phyloP scores from a whole-genome alignment of 371 early-diverging fungal genomes.

The Nematocida sp. region DNA sequence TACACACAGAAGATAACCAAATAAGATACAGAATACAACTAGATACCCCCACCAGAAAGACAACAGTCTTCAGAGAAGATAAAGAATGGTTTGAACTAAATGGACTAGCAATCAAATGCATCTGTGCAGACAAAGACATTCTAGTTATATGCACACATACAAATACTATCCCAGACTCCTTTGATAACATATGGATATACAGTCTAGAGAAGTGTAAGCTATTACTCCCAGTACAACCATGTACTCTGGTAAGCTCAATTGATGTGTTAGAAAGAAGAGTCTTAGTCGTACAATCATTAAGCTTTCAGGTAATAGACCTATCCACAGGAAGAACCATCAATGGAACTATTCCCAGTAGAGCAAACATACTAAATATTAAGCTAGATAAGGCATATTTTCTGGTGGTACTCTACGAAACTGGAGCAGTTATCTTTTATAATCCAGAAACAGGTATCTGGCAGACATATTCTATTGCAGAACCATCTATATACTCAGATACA shows the following conservation, averaged over 20 bases:
- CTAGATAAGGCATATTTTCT: slow-evolving; percentile 57
- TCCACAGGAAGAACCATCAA: not conserved
- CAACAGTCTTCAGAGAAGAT: slow-evolving; percentile 36
- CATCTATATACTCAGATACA: slow-evolving; percentile 29
- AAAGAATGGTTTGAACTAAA: slow-evolving; percentile 47
- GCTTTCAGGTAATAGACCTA: slow-evolving; percentile 53
- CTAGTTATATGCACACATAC: slow-evolving; percentile 22
- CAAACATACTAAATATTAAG: slow-evolving; percentile 27
- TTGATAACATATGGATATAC: slow-evolving; percentile 50
- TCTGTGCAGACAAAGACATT: slow-evolving; percentile 36
- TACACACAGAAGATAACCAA: slow-evolving; percentile 7
- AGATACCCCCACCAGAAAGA: slow-evolving; percentile 10
- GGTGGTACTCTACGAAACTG: slow-evolving; percentile 50
- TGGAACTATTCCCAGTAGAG: not conserved
- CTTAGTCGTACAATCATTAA: slow-evolving; percentile 34
- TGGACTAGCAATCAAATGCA: slow-evolving; percentile 44
- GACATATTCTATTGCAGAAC: slow-evolving; percentile 3
- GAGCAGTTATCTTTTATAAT: slow-evolving; percentile 15
- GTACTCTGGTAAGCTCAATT: slow-evolving; percentile 33
- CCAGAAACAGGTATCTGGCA: slow-evolving; percentile 12
- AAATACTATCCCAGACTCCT: not conserved
- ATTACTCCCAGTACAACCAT: slow-evolving; percentile 53
- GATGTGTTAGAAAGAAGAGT: slow-evolving; percentile 49
- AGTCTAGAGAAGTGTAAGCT: slow-evolving; percentile 54
- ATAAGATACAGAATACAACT: slow-evolving; percentile 45